Conservation (phyloP, 441 rosid species). For the Jatropha podagrica region DNA sequence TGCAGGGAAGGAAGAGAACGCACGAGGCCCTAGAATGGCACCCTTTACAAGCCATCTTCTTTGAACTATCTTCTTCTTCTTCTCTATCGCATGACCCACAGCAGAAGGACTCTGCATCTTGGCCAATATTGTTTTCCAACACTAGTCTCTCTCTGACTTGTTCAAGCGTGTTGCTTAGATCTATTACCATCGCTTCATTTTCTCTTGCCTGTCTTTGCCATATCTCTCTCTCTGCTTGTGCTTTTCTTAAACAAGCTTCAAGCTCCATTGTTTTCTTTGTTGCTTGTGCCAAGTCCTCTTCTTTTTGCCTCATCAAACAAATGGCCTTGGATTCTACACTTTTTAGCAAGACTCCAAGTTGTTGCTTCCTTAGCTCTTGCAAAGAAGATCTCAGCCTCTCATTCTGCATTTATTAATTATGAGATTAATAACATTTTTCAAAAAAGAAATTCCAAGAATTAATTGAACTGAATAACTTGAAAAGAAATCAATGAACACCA, state of each 20-base stretch:
- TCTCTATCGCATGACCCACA: slow-evolving; percentile 26
- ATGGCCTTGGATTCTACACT: slow-evolving; percentile 32
- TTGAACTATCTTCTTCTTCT: neutral
- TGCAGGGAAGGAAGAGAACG: slow-evolving; percentile 50
- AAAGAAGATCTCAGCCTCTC: too few species aligned
- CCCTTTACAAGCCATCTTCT: slow-evolving; percentile 32
- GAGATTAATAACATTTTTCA: neutral
- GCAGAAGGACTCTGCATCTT: slow-evolving; percentile 41
- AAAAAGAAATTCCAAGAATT: neutral
- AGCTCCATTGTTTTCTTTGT: slow-evolving; percentile 40
- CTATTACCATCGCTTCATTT: slow-evolving; percentile 40
- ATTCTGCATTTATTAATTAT: slow-evolving; percentile 26
- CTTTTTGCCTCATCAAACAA: slow-evolving; percentile 1
- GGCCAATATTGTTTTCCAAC: slow-evolving; percentile 19
- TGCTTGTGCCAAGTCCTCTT: slow-evolving; percentile 43
- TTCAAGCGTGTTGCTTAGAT: slow-evolving; percentile 41
- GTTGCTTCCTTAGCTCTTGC: slow-evolving; percentile 39
- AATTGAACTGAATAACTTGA: neutral
- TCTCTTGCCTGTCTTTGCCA: slow-evolving; percentile 43
- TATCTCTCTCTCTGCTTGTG: slow-evolving; percentile 34
- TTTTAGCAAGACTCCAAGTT: slow-evolving; percentile 26
- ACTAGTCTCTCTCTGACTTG: slow-evolving; percentile 28
- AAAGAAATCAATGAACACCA: neutral
- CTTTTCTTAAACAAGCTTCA: slow-evolving; percentile 36
- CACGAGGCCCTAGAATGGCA: slow-evolving; percentile 43